A percentile compares a stretch with the other conserved stretches of the same genome.
These are phyloP conservation scores for Pichia pseudocactophila DNA, from an alignment of 805 yeast genomes.

Conservation along the genomic window DNA sequence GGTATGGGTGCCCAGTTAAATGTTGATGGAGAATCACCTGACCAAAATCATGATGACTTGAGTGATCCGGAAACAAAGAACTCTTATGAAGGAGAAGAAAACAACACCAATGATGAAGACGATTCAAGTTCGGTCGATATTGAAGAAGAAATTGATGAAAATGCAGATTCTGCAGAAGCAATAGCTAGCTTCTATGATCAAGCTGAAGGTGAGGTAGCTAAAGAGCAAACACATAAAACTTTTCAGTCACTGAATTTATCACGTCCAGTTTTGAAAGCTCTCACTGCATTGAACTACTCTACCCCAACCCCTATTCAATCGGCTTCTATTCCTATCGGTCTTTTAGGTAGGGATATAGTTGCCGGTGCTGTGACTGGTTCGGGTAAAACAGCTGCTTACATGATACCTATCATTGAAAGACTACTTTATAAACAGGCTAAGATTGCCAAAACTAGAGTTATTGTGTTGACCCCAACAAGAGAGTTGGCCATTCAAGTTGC, in stretches of 20 bases:
- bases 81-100: constrained; percentile 25
- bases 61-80: constrained; percentile 18
- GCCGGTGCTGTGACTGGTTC: constrained; percentile 99
- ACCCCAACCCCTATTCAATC: constrained; percentile 92
- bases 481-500: constrained; percentile 94
- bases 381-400: constrained; percentile 97
- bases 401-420: constrained; percentile 93
- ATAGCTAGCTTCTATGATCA: constrained; percentile 68
- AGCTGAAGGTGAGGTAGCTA: constrained; percentile 38
- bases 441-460: constrained; percentile 80
- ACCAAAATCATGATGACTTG: constrained; percentile 18
- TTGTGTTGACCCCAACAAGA: constrained; percentile 92
- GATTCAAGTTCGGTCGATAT: constrained; percentile 14
- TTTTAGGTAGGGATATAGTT: constrained; percentile 90
- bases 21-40: constrained; percentile 10
- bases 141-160: constrained; percentile 38
- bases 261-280: constrained; percentile 81
- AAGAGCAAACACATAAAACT: constrained; percentile 42
- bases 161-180: constrained; percentile 73
- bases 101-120: constrained; percentile 27
- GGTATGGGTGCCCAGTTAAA: constrained; percentile 29
- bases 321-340: constrained; percentile 86
- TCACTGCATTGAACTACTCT: constrained; percentile 72
- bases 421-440: constrained; percentile 80
- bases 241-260: constrained; percentile 77